Evolutionary conservation across 1,284 basidiomycete genomes (phyloP), one percentile per base, ranked within the genome.

Genomic region (Fomitiporia mediterranea): DNA sequence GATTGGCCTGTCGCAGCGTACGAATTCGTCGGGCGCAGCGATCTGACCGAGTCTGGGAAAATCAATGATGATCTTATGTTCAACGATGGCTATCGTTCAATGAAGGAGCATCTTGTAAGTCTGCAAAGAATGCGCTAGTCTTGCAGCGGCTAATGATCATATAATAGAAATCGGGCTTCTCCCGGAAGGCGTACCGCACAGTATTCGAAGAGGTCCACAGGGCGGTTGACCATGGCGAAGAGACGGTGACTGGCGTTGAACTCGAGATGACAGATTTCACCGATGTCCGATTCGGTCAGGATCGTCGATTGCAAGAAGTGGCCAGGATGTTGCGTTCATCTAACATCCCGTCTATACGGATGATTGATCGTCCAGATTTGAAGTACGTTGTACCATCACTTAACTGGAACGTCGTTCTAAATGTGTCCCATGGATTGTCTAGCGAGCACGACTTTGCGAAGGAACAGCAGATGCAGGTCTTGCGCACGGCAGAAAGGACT

Each of bases 311-410:
- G 21, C 88, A 93, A 51, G 94, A 97, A 67, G 91, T 94, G 7
- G 86, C 88, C 17, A 79, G 91, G 1, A 89, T 97, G 81, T 70
- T 97, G 34, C 90, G 89, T 62, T 94, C 91, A 0, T 88, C 88
- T 1, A 74, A 72, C 0, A 69, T 87, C 23, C 77, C 88, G 0
- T 80, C 81, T 1, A 79, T 94, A 43, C 81, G 81, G 58, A 76
- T 84, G 47, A 65, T 82, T 28, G 86, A 93, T 51, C 78, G 85
- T 25, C 83, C 85, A 46, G 88, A 91, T 56, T 69, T 87, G 15
- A 87, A 76, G 89, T 91, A 60, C 62, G 84, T 65, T 8, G 11
- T 9, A 8, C n/a, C n/a, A n/a, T n/a, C n/a, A n/a, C n/a, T n/a
- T n/a, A n/a, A n/a, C n/a, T n/a, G 15, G 34, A 37, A 38, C 17